phyloP scores from a whole-genome alignment of 805 yeast genomes.

The Yarrowia divulgata region DNA sequence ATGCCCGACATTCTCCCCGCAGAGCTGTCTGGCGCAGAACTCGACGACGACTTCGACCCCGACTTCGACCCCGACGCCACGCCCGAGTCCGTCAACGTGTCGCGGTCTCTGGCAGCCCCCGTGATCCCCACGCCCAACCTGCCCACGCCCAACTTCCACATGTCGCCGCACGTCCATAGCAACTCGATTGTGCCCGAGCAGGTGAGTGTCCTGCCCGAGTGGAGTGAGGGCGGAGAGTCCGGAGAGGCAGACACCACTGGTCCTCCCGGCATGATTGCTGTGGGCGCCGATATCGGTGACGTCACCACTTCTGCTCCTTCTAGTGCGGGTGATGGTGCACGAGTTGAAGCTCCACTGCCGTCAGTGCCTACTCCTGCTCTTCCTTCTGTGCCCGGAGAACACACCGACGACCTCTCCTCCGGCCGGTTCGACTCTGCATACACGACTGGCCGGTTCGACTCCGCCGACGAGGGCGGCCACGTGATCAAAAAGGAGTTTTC shows the following conservation, averaged over 20 bases:
- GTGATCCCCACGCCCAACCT: constrained; percentile 27
- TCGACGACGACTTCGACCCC: background rate
- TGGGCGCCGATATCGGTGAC: background rate
- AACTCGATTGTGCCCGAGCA: constrained; percentile 38
- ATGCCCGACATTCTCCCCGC: constrained; percentile 19
- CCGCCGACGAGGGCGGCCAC: constrained; percentile 6
- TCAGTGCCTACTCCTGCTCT: constrained; percentile 25
- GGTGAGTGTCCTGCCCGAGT: constrained; percentile 29
- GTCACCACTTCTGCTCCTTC: background rate
- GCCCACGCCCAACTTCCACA: constrained; percentile 36
- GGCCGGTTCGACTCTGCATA: constrained; percentile 14
- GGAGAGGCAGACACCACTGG: constrained; percentile 4
- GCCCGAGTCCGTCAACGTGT: constrained; percentile 28
- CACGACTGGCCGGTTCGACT: constrained; percentile 27
- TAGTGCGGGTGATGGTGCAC: background rate
- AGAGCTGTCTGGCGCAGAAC: background rate
- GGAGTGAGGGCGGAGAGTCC: background rate
- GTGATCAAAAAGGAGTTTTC: constrained; percentile 15
- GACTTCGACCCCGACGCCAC: constrained; percentile 25
- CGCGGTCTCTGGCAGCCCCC: constrained; percentile 11
- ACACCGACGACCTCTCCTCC: background rate
- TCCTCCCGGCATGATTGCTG: constrained; percentile 3
- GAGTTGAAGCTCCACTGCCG: background rate
- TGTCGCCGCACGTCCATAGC: background rate
- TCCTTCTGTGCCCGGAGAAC: constrained; percentile 8